Base-by-base conservation (phyloP, 495 filamentous ascomycete genomes). In the Penicillium nucicola region DNA sequence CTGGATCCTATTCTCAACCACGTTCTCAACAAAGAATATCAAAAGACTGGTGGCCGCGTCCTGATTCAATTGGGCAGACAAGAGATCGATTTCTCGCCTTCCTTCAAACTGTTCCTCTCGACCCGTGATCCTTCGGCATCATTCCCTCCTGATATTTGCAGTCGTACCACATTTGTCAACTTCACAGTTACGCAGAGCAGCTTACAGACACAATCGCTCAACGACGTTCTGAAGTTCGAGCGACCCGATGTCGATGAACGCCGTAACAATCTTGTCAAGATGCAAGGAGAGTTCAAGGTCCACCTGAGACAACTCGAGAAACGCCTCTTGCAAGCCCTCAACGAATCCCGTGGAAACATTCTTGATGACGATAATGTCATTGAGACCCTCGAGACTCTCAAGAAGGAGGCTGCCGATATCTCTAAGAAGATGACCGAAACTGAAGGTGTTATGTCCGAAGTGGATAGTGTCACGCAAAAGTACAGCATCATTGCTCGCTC, bases 171-270 rank as follows among this genome's bases (percentile, higher is more conserved):
- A 0, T 95, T 99, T 69, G 93, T 99, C 77, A 99, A 99, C 68
- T 99, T 99, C 61, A 97, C 93, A 2, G 91, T 99, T 46, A 99
- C 93, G 7, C 92, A 97, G 67, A 97, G 93, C 79, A 97, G 92
- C 77, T 77, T 99, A 62, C 92, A 96, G 68, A 97, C 93, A 10
- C 93, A 97, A 73, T 96, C 92, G 3, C 77, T 99, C 53, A 96
- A 96, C 55, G 90, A 97, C 48, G 92, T 97, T 17, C 76, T 99
- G 59, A 97, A 97, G 65, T 95, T 89, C 35, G 93, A 99, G 76
- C 84, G 95, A 40, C 92, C 95, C 19, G 93, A 99, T 71, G 91
- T 99, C n/a, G 93, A 99, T 64, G 88, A 95, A 71, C 81, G 92
- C 48, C 86, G 93, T 40, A 95, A 91, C 18, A 96, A 97, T 64